Conservation (phyloP, 495 filamentous ascomycete genomes). For the Cudoniella acicularis region DNA sequence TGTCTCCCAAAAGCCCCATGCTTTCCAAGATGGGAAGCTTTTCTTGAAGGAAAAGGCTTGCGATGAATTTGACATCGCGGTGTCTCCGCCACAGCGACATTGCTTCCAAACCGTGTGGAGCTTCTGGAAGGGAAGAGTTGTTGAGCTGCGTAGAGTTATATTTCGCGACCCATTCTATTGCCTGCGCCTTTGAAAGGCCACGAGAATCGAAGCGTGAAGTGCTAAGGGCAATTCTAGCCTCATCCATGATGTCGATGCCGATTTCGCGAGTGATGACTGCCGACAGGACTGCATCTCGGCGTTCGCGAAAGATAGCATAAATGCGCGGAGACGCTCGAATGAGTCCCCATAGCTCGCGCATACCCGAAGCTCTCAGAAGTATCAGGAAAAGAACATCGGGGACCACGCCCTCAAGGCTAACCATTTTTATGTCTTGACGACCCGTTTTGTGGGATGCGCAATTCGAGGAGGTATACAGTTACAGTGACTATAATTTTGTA, state of each 20-base stretch:
- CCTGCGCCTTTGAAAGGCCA: not conserved
- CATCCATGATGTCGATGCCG: not conserved
- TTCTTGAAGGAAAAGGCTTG: not conserved
- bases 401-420: not conserved
- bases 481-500: no score
- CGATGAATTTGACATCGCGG: not conserved
- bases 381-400: not conserved
- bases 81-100: not conserved
- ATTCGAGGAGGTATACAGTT: no score
- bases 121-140: not conserved
- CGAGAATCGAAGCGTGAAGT: not conserved
- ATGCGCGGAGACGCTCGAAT: not conserved
- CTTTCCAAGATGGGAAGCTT: not conserved
- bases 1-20: not conserved
- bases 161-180: not conserved
- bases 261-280: not conserved
- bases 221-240: not conserved
- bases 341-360: not conserved
- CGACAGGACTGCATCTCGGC: not conserved
- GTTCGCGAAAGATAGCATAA: not conserved
- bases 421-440: no score
- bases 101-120: not conserved
- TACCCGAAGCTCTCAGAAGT: not conserved
- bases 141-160: not conserved
- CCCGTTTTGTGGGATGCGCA: no score